Conservation (phyloP, 2,329 filamentous ascomycete species). For the Pseudogymnoascus sp. region DNA sequence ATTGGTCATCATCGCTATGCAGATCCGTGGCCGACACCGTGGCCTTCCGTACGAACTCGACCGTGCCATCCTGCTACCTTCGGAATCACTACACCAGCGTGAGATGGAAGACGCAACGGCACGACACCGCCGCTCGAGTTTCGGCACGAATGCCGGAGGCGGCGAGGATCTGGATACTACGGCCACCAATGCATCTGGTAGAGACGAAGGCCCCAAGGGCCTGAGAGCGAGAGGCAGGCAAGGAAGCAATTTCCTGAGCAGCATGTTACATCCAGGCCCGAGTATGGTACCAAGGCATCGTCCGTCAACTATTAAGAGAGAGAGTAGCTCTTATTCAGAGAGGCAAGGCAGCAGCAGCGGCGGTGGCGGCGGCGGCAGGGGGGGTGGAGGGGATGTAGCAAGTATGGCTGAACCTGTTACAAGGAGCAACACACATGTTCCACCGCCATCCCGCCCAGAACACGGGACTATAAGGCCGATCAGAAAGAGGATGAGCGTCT, state of each 20-base stretch:
- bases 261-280: constrained; percentile 27
- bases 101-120: constrained; percentile 41
- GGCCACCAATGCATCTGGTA: not conserved
- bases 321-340: not conserved
- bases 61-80: constrained; percentile 61
- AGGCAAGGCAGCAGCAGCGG: not conserved
- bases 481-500: not conserved
- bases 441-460: not conserved
- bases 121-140: constrained; percentile 11
- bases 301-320: not conserved
- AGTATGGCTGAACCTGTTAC: not conserved
- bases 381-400: not conserved
- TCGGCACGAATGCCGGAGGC: not conserved
- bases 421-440: constrained; percentile 7
- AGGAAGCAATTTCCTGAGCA: constrained; percentile 23
- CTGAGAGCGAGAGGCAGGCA: not conserved
- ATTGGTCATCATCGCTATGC: constrained; percentile 61
- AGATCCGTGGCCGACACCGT: constrained; percentile 61
- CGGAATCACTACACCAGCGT: constrained; percentile 53
- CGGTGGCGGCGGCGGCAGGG: not conserved
- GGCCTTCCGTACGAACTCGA: constrained; percentile 63
- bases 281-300: not conserved
- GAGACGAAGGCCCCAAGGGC: not conserved
- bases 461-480: not conserved
- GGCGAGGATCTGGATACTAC: not conserved